Base-by-base conservation (phyloP, 1,284 basidiomycete species). In the Tremellales sp. region DNA sequence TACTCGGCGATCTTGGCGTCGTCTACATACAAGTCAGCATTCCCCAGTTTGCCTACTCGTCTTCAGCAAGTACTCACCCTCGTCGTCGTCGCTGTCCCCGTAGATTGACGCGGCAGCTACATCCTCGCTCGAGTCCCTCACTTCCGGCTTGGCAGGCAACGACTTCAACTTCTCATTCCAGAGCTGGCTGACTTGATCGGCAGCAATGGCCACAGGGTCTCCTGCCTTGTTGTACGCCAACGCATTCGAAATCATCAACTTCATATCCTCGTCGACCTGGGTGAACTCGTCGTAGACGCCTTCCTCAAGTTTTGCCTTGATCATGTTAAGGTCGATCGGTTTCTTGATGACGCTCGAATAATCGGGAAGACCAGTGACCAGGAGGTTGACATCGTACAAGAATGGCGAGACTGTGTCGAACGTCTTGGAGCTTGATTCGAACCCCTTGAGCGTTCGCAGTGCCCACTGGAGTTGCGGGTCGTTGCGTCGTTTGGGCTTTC, bases 211-310 rank as follows among this genome's bases (percentile, higher is more conserved):
- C 45, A 98, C 94, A 31, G 84, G 82, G 19, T 90, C 89, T 26
- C 86, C 88, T 6, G 83, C 79, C 5, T 91, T 90, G 63, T 99
- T 98, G 79, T 94, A 99, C 1, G 80, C 78, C 68, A 86, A 86
- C 68, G 93, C 97, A 72, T 99, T 99, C 51, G 83, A 80, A 64
- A 97, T 86, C 84, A 98, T 89, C 56, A 94, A 79, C 70, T 87
- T 87, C 77, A 97, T 89, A 75, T 98, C 96, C 17, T 86, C 83
- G 56, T 85, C 83, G 67, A 97, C 92, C 64, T 85, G 85, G 31
- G 82, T 78, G 1, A 87, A 84, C 24, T 80, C 84, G 3, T 81
- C 64, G 70, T 97, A 98, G 56, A 85, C 82, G 52, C 81, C 78
- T 27, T 78, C 77, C 40, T 89, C 85, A 42, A 98, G 79, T 72